Evolutionary conservation across 148 eudicot species (phyloP), one percentile per base, ranked within the genome.

Genomic region (Persicaria maculosa): DNA sequence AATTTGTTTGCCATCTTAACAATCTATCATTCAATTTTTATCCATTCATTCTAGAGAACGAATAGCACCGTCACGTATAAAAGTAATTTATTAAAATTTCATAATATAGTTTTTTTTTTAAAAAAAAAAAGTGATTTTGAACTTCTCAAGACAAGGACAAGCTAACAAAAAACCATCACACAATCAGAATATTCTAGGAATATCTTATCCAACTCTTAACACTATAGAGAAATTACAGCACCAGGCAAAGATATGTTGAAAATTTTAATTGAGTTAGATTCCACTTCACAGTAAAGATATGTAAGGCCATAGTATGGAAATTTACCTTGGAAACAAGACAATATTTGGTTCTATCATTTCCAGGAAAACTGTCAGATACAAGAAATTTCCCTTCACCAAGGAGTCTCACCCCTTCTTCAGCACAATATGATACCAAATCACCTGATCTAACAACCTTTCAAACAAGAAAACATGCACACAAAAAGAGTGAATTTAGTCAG

Each of bases 281-380:
- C 40, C 40, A 62, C 12, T 36, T 11, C 14, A 3, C 68, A 62
- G 44, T 62, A 62, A 62, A 62, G 40, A 19, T 62, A 25, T 62
- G 68, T 62, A 62, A 44, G 44, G 68, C 40, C 68, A 62, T 25
- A 25, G 16, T 25, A 12, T 8, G 68, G 10, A 31, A 22, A 19
- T 57, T 67, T 80, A 92, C 97, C 97, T 95, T 95, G 74, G 99
- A 95, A 61, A 97, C 93, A 40, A 95, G 91, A 79, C 99, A 95
- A 79, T 95, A 95, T 74, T 95, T 95, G 80, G 93, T 95, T 82
- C 99, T 88, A 71, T 95, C 99, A 79, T 95, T 95, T 61, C 99
- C 99, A n/a, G 97, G 99, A 76, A 95, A 95, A 81, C 99, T 95
- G 83, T 95, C 99, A 71, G 99, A 90, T 67, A 89, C 96, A 75